phyloP scores from a whole-genome alignment of 805 yeast genomes.

The Cyberlindnera bimundalis region DNA sequence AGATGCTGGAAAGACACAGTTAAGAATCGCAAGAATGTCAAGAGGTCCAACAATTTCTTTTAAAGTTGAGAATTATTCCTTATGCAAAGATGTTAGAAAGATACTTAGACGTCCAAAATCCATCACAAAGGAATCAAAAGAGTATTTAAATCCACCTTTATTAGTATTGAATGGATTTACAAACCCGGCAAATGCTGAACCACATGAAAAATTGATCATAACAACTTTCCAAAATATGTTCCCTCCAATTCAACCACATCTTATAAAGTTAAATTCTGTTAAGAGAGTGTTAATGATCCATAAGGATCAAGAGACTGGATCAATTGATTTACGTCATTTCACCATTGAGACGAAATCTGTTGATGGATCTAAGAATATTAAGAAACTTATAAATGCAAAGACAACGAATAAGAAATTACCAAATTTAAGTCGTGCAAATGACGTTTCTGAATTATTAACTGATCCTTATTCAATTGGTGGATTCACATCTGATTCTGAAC shows the following conservation, averaged over 20 bases:
- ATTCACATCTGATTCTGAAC: slow-evolving; percentile 87
- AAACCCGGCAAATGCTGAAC: slow-evolving; percentile 58
- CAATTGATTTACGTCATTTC: slow-evolving; percentile 84
- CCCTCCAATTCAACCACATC: slow-evolving; percentile 89
- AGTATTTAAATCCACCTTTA: slow-evolving; percentile 77
- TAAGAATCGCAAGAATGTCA: slow-evolving; percentile 84
- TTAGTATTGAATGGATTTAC: slow-evolving; percentile 88
- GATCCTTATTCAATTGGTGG: slow-evolving; percentile 82
- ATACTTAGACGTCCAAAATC: slow-evolving; percentile 78
- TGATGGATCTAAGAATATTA: slow-evolving; percentile 42
- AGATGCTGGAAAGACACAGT: slow-evolving; percentile 73
- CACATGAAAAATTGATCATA: slow-evolving; percentile 76
- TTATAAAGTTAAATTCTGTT: slow-evolving; percentile 68
- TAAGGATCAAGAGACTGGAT: slow-evolving; percentile 65
- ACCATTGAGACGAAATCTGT: slow-evolving; percentile 83
- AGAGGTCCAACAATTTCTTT: slow-evolving; percentile 93
- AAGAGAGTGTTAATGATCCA: slow-evolving; percentile 82
- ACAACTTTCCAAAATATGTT: slow-evolving; percentile 94
- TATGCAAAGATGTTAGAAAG: slow-evolving; percentile 74
- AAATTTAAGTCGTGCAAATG: slow-evolving; percentile 49
- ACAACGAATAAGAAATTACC: slow-evolving; percentile 24
- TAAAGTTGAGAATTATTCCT: slow-evolving; percentile 69
- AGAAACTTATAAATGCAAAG: slow-evolving; percentile 26
- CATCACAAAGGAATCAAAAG: slow-evolving; percentile 55
- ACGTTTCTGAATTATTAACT: slow-evolving; percentile 77